Evolutionary conservation across 2,329 filamentous ascomycete species (phyloP).

Genomic region (Westerdykella aurantiaca): DNA sequence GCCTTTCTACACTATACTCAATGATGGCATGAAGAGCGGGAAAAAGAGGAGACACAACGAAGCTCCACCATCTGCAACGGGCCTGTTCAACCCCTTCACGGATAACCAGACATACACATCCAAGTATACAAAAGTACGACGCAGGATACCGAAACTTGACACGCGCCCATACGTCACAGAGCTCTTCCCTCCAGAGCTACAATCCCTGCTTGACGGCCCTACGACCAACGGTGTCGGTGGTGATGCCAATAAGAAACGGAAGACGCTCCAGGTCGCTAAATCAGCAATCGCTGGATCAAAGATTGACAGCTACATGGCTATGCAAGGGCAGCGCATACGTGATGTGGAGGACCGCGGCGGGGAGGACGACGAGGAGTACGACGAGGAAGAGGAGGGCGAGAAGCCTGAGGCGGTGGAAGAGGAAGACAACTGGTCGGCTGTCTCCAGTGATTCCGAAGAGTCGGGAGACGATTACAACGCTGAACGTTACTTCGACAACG

Average conservation of each 20-base stretch:
- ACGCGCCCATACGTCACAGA: constrained; percentile 52
- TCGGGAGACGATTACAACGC: constrained; percentile 61
- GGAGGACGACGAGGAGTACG: constrained; percentile 38
- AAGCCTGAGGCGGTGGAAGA: constrained; percentile 53
- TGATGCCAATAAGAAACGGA: constrained; percentile 27
- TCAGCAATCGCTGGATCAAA: constrained; percentile 36
- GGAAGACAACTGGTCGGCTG: constrained; percentile 48
- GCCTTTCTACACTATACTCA: constrained; percentile 54
- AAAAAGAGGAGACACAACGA: constrained; percentile 34
- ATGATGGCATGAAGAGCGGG: constrained; percentile 42
- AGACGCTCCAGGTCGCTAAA: constrained; percentile 30
- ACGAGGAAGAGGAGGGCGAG: constrained; percentile 43
- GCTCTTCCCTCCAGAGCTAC: constrained; percentile 56
- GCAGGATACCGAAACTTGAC: constrained; percentile 50
- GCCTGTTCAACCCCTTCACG: constrained; percentile 54
- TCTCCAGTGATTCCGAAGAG: constrained; percentile 58
- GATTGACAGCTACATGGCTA: constrained; percentile 18
- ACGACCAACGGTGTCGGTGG: constrained; percentile 8
- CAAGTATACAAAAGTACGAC: constrained; percentile 53
- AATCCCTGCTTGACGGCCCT: constrained; percentile 45
- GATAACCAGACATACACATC: constrained; percentile 57
- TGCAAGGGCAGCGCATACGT: constrained; percentile 40
- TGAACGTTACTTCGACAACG: constrained; percentile 51
- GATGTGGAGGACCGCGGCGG: constrained; percentile 44
- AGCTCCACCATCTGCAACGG: constrained; percentile 34